These are phyloP conservation scores for Saprolegnia parasitica DNA, from an alignment of 352 stramenopile genomes.

Conservation along the genomic window DNA sequence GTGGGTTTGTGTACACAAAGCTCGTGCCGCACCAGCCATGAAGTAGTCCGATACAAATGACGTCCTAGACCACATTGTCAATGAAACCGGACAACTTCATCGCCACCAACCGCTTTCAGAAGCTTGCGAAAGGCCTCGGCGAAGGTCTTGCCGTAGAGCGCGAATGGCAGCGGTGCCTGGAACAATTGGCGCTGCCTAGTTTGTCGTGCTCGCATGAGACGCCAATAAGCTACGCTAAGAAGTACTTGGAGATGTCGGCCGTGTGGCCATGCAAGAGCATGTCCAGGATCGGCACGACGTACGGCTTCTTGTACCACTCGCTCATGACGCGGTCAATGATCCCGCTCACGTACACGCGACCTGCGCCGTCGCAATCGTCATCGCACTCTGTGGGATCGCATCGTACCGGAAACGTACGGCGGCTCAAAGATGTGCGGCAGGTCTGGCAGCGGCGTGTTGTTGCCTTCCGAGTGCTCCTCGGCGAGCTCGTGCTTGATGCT, in stretches of 20 bases:
- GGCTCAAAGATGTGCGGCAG: constrained; percentile 5
- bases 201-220: background rate
- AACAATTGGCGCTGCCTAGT: background rate
- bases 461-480: background rate
- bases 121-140: background rate
- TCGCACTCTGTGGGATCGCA: background rate
- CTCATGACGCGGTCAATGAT: constrained; percentile 67
- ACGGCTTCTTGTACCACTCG: constrained; percentile 73
- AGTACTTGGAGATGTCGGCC: constrained; percentile 49
- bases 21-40: background rate
- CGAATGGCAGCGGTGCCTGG: background rate
- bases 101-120: background rate
- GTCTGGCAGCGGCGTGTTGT: background rate
- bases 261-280: constrained; percentile 51
- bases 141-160: constrained; percentile 14
- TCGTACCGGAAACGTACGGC: constrained; percentile 37
- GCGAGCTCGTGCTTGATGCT: too few relatives aligned
- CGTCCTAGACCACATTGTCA: background rate
- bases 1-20: constrained; percentile 9
- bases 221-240: background rate
- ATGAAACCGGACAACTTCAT: background rate
- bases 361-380: constrained; percentile 29
- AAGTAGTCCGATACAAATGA: constrained; percentile 10
- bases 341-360: constrained; percentile 68
- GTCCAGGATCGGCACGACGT: constrained; percentile 63